These are phyloP conservation scores for Zygoascus hellenicus DNA, from an alignment of 1,139 yeast species.

Conservation along the genomic window DNA sequence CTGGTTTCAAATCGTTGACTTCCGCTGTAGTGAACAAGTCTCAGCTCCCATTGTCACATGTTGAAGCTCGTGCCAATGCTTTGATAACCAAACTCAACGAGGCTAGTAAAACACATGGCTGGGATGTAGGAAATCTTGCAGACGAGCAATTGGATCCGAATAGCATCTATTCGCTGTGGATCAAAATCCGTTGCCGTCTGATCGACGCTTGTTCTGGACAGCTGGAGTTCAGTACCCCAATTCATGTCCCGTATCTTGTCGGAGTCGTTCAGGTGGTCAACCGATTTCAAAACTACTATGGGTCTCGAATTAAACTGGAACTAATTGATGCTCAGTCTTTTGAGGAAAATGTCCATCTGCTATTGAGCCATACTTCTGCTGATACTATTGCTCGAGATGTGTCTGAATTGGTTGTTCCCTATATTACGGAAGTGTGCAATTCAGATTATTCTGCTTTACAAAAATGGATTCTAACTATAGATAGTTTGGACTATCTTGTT, in stretches of 20 bases:
- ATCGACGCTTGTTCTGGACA: slow-evolving; percentile 23
- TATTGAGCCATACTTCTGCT: slow-evolving; percentile 19
- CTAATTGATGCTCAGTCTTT: slow-evolving; percentile 18
- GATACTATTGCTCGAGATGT: slow-evolving; percentile 22
- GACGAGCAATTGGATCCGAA: too few species aligned
- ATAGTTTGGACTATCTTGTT: slow-evolving; percentile 7
- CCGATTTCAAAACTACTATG: slow-evolving; percentile 16
- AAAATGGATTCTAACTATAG: slow-evolving; percentile 18
- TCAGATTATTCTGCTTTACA: slow-evolving; percentile 17
- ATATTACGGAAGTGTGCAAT: slow-evolving; percentile 11
- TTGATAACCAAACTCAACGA: too few species aligned
- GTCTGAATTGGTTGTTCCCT: slow-evolving; percentile 22
- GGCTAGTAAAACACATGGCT: too few species aligned
- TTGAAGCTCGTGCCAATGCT: too few species aligned
- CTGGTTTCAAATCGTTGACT: too few species aligned
- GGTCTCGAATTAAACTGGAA: slow-evolving; percentile 12
- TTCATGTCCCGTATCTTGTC: slow-evolving; percentile 20
- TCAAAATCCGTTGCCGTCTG: slow-evolving; percentile 20
- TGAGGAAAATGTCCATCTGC: slow-evolving; percentile 13
- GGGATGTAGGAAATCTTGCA: too few species aligned
- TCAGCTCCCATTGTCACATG: too few species aligned
- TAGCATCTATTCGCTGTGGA: slow-evolving; percentile 17
- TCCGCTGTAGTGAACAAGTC: too few species aligned
- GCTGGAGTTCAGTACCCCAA: slow-evolving; percentile 15
- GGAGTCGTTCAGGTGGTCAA: slow-evolving; percentile 23